Percentiles rank a stretch among this genome's conserved stretches.
Conservation (phyloP, 2,329 filamentous ascomycete genomes). For the Trichophyton benhamiae region DNA sequence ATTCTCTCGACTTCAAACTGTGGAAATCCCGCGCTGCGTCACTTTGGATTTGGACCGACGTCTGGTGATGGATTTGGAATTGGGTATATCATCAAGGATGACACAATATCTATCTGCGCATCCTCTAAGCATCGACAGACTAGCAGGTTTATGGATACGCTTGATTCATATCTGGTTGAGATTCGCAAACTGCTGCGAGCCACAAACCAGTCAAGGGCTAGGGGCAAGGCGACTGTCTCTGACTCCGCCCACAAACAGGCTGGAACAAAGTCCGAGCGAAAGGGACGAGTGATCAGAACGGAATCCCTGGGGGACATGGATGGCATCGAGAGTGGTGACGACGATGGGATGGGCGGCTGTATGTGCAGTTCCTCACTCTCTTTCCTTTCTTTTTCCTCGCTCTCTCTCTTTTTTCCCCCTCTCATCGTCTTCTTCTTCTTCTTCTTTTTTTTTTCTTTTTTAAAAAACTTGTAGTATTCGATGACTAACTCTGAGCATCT, state of each 20-base stretch:
- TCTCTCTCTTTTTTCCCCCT: not conserved
- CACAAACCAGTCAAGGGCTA: slow-evolving; percentile 40
- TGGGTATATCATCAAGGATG: slow-evolving; percentile 97
- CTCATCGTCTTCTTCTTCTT: slow-evolving; percentile 7
- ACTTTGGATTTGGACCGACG: slow-evolving; percentile 93
- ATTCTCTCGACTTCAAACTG: slow-evolving; percentile 97
- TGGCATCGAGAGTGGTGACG: slow-evolving; percentile 53
- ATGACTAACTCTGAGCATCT: slow-evolving; percentile 9
- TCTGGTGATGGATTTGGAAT: slow-evolving; percentile 92
- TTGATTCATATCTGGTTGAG: slow-evolving; percentile 84
- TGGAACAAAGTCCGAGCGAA: slow-evolving; percentile 27
- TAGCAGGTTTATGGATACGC: slow-evolving; percentile 71
- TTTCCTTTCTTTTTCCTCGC: slow-evolving; percentile 9
- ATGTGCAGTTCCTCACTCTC: slow-evolving; percentile 36
- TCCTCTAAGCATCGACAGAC: slow-evolving; percentile 92
- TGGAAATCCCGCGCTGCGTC: slow-evolving; percentile 83
- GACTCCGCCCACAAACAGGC: slow-evolving; percentile 50
- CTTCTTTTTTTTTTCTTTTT: not conserved
- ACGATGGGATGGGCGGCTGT: slow-evolving; percentile 90
- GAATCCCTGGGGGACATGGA: slow-evolving; percentile 24
- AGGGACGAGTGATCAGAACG: slow-evolving; percentile 56
- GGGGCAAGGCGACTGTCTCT: slow-evolving; percentile 34
- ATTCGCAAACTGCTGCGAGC: slow-evolving; percentile 72
- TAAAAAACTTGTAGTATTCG: not conserved
- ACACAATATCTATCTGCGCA: slow-evolving; percentile 79